Conservation (phyloP, 2,329 filamentous ascomycete species). For the Paecilomyces niveus region DNA sequence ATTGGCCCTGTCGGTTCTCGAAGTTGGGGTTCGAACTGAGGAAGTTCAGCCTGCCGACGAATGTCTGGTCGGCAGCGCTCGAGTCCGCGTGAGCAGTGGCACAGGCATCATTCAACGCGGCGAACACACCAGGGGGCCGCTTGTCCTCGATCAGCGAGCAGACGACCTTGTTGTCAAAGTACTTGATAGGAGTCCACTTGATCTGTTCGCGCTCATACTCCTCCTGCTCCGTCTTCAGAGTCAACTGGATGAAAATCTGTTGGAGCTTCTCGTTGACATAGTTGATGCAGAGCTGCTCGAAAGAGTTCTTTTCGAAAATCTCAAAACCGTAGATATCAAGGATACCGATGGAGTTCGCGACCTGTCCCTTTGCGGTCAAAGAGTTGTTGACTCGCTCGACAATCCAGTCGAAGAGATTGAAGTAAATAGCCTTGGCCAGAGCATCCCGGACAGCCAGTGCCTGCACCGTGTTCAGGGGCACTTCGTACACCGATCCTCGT, state of each 20-base stretch:
- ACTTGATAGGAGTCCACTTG: slow-evolving; percentile 97
- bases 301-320: slow-evolving; percentile 98
- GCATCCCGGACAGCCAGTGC: slow-evolving; percentile 83
- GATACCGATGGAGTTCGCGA: slow-evolving; percentile 86
- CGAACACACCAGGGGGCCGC: slow-evolving; percentile 85
- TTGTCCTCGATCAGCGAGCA: slow-evolving; percentile 94
- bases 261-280: slow-evolving; percentile 99
- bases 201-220: slow-evolving; percentile 88
- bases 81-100: slow-evolving; percentile 98
- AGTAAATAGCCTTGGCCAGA: slow-evolving; percentile 90
- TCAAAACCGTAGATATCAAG: slow-evolving; percentile 99
- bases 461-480: slow-evolving; percentile 79
- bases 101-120: slow-evolving; percentile 93
- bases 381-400: slow-evolving; percentile 87
- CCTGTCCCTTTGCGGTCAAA: slow-evolving; percentile 66
- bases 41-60: slow-evolving; percentile 86
- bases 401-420: slow-evolving; percentile 98
- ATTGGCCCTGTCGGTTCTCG: slow-evolving; percentile 84
- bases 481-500: slow-evolving; percentile 61
- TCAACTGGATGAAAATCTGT: slow-evolving; percentile 98
- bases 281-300: slow-evolving; percentile 98
- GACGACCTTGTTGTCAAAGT: slow-evolving; percentile 99
- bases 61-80: slow-evolving; percentile 86
- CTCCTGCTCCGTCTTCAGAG: slow-evolving; percentile 92
- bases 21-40: slow-evolving; percentile 84